Percentiles rank a stretch among this genome's conserved stretches.
Evolutionary conservation across 306 rosid genomes (phyloP).

Genomic region (Cicer bijugum): DNA sequence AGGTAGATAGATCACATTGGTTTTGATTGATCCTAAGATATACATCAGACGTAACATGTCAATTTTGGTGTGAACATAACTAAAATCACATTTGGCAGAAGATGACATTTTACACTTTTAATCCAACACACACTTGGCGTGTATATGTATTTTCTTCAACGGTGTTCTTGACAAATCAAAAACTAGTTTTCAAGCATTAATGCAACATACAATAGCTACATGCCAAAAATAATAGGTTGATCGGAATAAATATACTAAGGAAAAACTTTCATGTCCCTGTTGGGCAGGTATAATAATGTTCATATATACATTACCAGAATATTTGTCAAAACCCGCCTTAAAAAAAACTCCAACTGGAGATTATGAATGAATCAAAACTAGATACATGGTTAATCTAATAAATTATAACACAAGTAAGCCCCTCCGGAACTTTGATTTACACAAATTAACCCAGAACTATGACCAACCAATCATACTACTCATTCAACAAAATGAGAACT

Average conservation of each 20-base stretch:
- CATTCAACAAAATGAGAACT: conserved; percentile 29
- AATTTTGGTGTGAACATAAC: not conserved
- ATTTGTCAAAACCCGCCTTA: conserved; percentile 43
- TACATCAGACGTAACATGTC: not conserved
- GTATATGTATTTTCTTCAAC: not conserved
- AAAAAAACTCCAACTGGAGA: conserved; percentile 48
- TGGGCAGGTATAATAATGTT: conserved; percentile 33
- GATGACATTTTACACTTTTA: not conserved
- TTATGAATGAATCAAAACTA: conserved; percentile 60
- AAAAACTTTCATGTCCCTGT: conserved; percentile 23
- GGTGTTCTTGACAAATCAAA: not conserved
- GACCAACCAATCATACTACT: conserved; percentile 52
- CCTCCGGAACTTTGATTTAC: conserved; percentile 61
- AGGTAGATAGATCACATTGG: not conserved
- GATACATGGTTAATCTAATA: conserved; percentile 59
- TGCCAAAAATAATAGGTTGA: conserved; percentile 24
- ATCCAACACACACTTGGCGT: not conserved
- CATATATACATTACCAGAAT: conserved; percentile 53
- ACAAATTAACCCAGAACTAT: conserved; percentile 48
- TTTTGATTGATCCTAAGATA: not conserved
- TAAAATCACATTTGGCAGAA: not conserved
- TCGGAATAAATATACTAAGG: conserved; percentile 25
- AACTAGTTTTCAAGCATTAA: not conserved
- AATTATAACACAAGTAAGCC: conserved; percentile 54
- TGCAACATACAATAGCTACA: conserved; percentile 18